Evolutionary conservation across 1,139 yeast genomes (phyloP).

Genomic region (Blastobotrys capitulatus): DNA sequence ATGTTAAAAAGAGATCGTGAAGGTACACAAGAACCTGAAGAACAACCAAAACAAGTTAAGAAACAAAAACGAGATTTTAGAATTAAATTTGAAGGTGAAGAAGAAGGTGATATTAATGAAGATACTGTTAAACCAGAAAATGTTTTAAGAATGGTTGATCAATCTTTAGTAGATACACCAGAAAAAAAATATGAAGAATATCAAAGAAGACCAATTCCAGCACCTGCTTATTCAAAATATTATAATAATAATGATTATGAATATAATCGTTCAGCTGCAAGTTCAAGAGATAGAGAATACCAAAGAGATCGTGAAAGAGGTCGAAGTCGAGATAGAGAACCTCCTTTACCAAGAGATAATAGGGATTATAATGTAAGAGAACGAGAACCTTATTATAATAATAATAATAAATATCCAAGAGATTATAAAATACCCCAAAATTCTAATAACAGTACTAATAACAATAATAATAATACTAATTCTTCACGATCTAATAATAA

Average conservation of each 20-base stretch:
- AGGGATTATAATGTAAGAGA: constrained; percentile 1
- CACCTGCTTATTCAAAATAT: background rate
- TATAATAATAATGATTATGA: constrained; percentile 4
- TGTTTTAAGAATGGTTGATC: constrained; percentile 38
- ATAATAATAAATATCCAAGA: constrained; percentile 3
- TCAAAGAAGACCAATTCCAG: constrained; percentile 1
- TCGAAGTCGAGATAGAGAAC: constrained; percentile 9
- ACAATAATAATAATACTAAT: no score
- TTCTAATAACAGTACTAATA: no score
- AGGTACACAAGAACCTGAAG: constrained; percentile 20
- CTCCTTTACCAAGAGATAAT: constrained; percentile 2
- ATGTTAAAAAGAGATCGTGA: constrained; percentile 17
- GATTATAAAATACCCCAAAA: constrained; percentile 4
- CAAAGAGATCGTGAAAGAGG: constrained; percentile 4
- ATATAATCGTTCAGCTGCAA: background rate
- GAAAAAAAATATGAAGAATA: constrained; percentile 11
- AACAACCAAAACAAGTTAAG: constrained; percentile 19
- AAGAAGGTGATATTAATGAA: constrained; percentile 26
- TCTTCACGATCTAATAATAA: background rate
- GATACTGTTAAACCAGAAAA: constrained; percentile 33
- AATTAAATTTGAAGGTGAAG: constrained; percentile 25
- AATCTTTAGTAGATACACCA: constrained; percentile 36
- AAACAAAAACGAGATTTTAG: constrained; percentile 23
- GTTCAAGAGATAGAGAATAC: constrained; percentile 1
- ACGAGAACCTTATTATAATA: constrained; percentile 2